phyloP scores from a whole-genome alignment of 371 early-diverging fungal genomes.

The Choanephora cucurbitarum region DNA sequence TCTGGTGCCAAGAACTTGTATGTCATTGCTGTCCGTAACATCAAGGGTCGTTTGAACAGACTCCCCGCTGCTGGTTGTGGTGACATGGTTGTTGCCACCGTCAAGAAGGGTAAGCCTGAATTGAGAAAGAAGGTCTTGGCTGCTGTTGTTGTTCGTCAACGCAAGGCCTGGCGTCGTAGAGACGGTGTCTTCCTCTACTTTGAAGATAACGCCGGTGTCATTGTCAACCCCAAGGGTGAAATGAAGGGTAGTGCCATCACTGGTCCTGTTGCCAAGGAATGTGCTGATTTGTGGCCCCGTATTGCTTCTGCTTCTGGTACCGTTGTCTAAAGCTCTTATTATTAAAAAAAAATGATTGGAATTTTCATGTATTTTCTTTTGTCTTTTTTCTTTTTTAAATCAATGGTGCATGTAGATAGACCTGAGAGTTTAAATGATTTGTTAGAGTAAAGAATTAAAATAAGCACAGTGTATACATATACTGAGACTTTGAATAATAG shows the following conservation, averaged over 20 bases:
- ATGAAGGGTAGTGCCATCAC: slow-evolving; percentile 99
- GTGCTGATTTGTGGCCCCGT: slow-evolving; percentile 99
- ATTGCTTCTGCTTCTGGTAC: slow-evolving; percentile 98
- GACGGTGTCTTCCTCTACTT: slow-evolving; percentile 99
- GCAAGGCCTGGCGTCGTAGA: slow-evolving; percentile 99
- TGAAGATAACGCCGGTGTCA: slow-evolving; percentile 78
- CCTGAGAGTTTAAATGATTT: not conserved
- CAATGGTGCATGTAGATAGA: not conserved
- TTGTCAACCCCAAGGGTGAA: slow-evolving; percentile 96
- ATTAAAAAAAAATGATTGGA: too few species aligned
- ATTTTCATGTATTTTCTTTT: not conserved
- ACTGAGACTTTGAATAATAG: not conserved
- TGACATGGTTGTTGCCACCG: slow-evolving; percentile 99
- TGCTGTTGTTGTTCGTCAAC: slow-evolving; percentile 99
- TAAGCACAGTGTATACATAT: too few species aligned
- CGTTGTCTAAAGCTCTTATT: slow-evolving; percentile 79
- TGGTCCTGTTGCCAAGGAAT: slow-evolving; percentile 99
- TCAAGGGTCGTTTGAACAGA: slow-evolving; percentile 98
- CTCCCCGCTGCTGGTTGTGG: slow-evolving; percentile 99
- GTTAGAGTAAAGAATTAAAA: not conserved
- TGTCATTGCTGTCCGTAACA: slow-evolving; percentile 98
- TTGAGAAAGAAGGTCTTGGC: slow-evolving; percentile 99
- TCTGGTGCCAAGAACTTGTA: slow-evolving; percentile 99
- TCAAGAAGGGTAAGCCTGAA: slow-evolving; percentile 99
- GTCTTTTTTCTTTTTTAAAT: slow-evolving; percentile 1